Evolutionary conservation across 148 eudicot species (phyloP).

Genomic region (Rhododendron ovatum): DNA sequence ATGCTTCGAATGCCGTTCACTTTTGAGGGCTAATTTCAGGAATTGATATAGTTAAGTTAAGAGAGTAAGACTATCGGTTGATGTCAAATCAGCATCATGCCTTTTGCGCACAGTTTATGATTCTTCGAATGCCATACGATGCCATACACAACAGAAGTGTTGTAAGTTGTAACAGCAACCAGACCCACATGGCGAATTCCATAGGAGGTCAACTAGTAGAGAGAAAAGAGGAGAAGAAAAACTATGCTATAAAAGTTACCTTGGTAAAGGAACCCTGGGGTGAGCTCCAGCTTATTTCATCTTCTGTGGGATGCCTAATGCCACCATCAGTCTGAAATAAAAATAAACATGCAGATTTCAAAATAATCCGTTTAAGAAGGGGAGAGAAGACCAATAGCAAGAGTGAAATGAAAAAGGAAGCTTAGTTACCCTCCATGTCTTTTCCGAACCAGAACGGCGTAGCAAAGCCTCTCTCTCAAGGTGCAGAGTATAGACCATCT

Average conservation of each 20-base stretch:
- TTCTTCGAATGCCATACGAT: not conserved
- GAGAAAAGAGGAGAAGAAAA: not conserved
- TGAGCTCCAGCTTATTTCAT: constrained; percentile 34
- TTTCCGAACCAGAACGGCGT: constrained; percentile 33
- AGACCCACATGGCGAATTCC: not conserved
- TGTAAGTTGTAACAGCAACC: not conserved
- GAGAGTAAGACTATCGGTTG: not conserved
- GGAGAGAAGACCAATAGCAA: not conserved
- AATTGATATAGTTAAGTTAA: not conserved
- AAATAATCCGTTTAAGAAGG: not conserved
- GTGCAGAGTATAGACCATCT: constrained; percentile 44
- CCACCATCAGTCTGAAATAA: constrained; percentile 56
- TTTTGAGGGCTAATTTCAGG: not conserved
- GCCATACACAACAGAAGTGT: not conserved
- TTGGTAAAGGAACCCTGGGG: constrained; percentile 67
- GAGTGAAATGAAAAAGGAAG: constrained; percentile 1
- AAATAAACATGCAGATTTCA: not conserved
- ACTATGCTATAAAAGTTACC: constrained; percentile 28
- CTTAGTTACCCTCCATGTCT: constrained; percentile 54
- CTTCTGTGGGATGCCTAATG: constrained; percentile 43
- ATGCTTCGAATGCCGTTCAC: not conserved
- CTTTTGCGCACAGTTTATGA: not conserved
- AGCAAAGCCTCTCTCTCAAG: constrained; percentile 60
- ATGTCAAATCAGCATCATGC: not conserved
- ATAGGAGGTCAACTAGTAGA: not conserved